Percentiles rank a stretch among this genome's conserved stretches.
These are phyloP conservation scores for Aureobasidium sp. DNA, from an alignment of 2,329 filamentous ascomycete species.

Conservation along the genomic window DNA sequence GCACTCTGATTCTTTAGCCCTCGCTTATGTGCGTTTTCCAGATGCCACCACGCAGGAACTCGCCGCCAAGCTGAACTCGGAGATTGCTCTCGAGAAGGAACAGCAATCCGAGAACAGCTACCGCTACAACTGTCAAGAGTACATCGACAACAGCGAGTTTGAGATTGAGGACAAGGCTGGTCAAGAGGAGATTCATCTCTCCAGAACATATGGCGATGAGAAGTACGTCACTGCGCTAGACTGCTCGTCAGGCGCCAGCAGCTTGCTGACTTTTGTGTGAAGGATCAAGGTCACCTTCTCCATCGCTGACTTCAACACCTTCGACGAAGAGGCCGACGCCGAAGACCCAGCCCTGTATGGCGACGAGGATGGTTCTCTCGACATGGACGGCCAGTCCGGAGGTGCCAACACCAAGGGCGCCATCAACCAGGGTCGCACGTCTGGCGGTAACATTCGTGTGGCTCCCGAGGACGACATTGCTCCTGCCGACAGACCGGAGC, in stretches of 20 bases:
- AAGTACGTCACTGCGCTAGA: slow-evolving; percentile 51
- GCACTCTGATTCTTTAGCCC: too few species aligned
- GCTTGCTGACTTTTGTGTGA: slow-evolving; percentile 16
- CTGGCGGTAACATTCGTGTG: slow-evolving; percentile 47
- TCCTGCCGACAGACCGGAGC: slow-evolving; percentile 51
- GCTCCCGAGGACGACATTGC: slow-evolving; percentile 51
- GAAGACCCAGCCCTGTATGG: slow-evolving; percentile 28
- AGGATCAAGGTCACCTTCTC: slow-evolving; percentile 78
- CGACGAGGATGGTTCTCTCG: slow-evolving; percentile 31
- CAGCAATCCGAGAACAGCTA: slow-evolving; percentile 62
- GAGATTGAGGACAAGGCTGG: slow-evolving; percentile 68
- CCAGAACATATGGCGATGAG: slow-evolving; percentile 78
- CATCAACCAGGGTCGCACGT: slow-evolving; percentile 48
- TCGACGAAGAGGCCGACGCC: slow-evolving; percentile 19
- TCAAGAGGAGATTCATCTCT: slow-evolving; percentile 80
- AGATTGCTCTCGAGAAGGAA: slow-evolving; percentile 77
- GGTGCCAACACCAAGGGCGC: slow-evolving; percentile 51
- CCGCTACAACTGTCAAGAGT: slow-evolving; percentile 61
- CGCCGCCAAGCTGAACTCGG: slow-evolving; percentile 74
- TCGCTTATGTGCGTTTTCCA: neutral
- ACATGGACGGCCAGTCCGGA: slow-evolving; percentile 44
- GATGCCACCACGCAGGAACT: slow-evolving; percentile 65
- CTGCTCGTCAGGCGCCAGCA: neutral
- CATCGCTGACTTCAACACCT: slow-evolving; percentile 67
- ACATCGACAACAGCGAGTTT: slow-evolving; percentile 78